Evolutionary conservation across 495 filamentous ascomycete species (phyloP), one percentile per base, ranked within the genome.

Genomic region (Amorphotheca resinae): DNA sequence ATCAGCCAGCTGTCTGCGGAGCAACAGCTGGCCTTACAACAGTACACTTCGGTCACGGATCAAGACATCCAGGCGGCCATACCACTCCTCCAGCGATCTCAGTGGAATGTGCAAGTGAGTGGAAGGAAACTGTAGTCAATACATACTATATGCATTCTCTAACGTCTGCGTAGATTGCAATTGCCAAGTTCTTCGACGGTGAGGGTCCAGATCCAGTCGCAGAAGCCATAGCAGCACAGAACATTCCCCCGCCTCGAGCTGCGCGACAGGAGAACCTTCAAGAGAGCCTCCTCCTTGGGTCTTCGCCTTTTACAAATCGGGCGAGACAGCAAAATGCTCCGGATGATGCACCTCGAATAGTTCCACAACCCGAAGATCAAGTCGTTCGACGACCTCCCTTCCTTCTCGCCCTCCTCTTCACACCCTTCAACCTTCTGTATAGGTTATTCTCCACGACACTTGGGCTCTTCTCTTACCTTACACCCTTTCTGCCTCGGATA

Each of bases 101-200:
- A 95, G 64, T 98, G 93, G 93, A 96, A 96, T 60, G 83, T 95
- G 9, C 77, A 94, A 72, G 86, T 91, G 51, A 3, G 69, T 56
- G 22, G 20, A 18, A 16, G 17, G 2, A 5, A 11, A 5, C 3
- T 1, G 18, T 9, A 17, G 14, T 23, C 15, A 12, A 26, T n/a
- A 15, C 20, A 31, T n/a, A n/a, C n/a, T n/a, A n/a, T n/a, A 1
- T 26, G 23, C 38, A 6, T 33, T 15, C 36, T 32, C 51, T 62
- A 38, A 60, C 38, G 39, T 31, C 43, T 32, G 18, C 15, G 9
- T 58, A 98, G 82, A 93, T 96, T 48, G 91, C 91, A 23, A 84
- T 98, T 38, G 73, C 91, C 38, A 89, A 89, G 55, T 96, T 96
- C 74, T 98, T 95, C 57, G 91, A 96, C 58, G 91, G 93, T 38